Evolutionary conservation across 768 basidiomycete species (phyloP), one percentile per base, ranked within the genome.

Genomic region (Boletus edulis): DNA sequence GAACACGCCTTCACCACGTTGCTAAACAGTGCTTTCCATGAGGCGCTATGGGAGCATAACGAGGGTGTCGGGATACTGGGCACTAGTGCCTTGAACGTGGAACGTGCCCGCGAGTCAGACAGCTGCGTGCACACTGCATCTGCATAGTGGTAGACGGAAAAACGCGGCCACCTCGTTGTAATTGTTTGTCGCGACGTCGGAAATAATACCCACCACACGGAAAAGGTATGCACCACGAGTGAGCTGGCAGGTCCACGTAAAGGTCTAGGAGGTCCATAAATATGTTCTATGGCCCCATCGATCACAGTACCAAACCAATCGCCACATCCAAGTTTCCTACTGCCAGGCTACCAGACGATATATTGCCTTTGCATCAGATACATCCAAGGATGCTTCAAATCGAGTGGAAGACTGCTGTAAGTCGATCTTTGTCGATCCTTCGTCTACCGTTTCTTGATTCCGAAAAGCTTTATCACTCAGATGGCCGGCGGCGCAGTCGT

Each of bases 401-500:
- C 34, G 70, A 72, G 52, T 71, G 70, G 70, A 68, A 73, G 42
- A 66, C 70, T 38, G 64, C 72, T 34, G 70, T 71, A 53, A 49
- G 70, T 59, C 13, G 35, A 44, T 58, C 35, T 51, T 15, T 31
- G n/a, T 17, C 29, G 29, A 58, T 51, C 13, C 6, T 42, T 27
- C 37, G 11, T 27, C 17, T 44, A 35, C 42, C 10, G 8, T 29
- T 43, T 44, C 54, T 57, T 27, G 56, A 24, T 42, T 44, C 38
- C 24, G 35, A 37, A 41, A 50, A 71, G 70, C 66, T 57, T 34
- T 73, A 73, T 59, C 71, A 71, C 54, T 71, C 70, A 29, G 38
- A 73, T 44, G 76, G 77, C 32, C 63, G 73, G 48, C 72, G 75
- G 39, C 76, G 72, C 43, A 82, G 79, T 46, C 77, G 75, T 32